A percentile compares a stretch with the other conserved stretches of the same genome.
These are phyloP conservation scores for Emmonsiellopsis sp. DNA, from an alignment of 2,329 filamentous ascomycete species.

Conservation along the genomic window DNA sequence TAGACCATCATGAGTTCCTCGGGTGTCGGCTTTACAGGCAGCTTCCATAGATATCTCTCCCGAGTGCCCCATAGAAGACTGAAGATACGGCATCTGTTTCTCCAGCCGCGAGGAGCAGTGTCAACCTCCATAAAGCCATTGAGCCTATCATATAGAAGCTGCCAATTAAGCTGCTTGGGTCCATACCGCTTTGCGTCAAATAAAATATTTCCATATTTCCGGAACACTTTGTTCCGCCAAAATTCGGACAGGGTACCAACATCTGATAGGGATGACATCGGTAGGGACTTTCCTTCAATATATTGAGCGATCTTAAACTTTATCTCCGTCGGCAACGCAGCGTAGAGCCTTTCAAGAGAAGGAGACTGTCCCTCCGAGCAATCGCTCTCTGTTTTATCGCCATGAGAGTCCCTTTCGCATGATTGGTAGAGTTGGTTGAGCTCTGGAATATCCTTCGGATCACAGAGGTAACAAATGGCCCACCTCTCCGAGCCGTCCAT, in stretches of 20 bases:
- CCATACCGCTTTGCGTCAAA: not conserved
- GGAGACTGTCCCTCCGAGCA: not conserved
- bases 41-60: conserved; percentile 2
- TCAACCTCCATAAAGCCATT: not conserved
- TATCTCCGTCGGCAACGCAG: not conserved
- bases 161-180: not conserved
- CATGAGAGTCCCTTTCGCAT: not conserved
- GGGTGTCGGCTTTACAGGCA: conserved; percentile 7
- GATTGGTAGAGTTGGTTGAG: not conserved
- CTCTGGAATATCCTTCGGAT: not conserved
- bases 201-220: not conserved
- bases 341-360: conserved; percentile 1
- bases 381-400: not conserved
- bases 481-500: not conserved
- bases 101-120: not conserved
- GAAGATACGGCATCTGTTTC: conserved; percentile 1
- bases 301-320: conserved; percentile 2
- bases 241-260: not conserved
- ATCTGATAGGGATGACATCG: not conserved
- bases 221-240: conserved; percentile 1
- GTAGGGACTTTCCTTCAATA: not conserved
- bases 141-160: not conserved
- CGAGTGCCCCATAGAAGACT: not conserved
- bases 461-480: not conserved
- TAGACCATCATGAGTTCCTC: conserved; percentile 5